Conservation (phyloP, 2,329 filamentous ascomycete species). For the Claviceps capensis region DNA sequence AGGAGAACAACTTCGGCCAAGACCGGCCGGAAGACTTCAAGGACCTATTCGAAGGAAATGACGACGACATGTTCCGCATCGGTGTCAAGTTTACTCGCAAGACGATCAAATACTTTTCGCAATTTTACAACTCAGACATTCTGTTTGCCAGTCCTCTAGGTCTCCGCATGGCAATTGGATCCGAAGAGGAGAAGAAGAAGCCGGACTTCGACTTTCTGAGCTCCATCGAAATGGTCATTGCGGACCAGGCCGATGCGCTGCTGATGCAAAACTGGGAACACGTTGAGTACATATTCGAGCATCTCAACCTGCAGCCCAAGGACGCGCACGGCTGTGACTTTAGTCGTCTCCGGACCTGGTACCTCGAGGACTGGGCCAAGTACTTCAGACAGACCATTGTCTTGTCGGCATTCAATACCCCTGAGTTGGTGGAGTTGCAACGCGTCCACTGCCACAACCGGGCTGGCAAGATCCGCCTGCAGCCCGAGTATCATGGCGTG, state of each 20-base stretch:
- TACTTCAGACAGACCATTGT: conserved; percentile 77
- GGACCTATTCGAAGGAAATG: conserved; percentile 84
- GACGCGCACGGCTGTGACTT: conserved; percentile 91
- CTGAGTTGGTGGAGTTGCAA: conserved; percentile 72
- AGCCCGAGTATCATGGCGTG: conserved; percentile 52
- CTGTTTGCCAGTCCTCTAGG: conserved; percentile 85
- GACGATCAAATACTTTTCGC: conserved; percentile 84
- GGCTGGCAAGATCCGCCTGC: conserved; percentile 64
- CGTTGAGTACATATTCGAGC: conserved; percentile 78
- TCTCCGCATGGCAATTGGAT: conserved; percentile 78
- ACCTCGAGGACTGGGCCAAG: conserved; percentile 73
- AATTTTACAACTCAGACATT: conserved; percentile 94
- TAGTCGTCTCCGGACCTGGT: conserved; percentile 78
- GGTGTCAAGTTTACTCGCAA: conserved; percentile 97
- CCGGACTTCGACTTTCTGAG: conserved; percentile 82
- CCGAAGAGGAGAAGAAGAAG: conserved; percentile 47
- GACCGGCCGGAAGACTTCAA: conserved; percentile 77
- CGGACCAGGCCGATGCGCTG: conserved; percentile 86
- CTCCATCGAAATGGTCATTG: conserved; percentile 78
- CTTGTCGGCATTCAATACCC: conserved; percentile 70
- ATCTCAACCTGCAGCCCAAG: conserved; percentile 81
- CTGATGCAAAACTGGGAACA: conserved; percentile 99
- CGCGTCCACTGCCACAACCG: conserved; percentile 67
- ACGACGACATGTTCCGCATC: conserved; percentile 92
- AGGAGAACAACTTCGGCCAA: conserved; percentile 48